Conservation (phyloP, 2,329 filamentous ascomycete genomes). For the Elsinoe necatrix region DNA sequence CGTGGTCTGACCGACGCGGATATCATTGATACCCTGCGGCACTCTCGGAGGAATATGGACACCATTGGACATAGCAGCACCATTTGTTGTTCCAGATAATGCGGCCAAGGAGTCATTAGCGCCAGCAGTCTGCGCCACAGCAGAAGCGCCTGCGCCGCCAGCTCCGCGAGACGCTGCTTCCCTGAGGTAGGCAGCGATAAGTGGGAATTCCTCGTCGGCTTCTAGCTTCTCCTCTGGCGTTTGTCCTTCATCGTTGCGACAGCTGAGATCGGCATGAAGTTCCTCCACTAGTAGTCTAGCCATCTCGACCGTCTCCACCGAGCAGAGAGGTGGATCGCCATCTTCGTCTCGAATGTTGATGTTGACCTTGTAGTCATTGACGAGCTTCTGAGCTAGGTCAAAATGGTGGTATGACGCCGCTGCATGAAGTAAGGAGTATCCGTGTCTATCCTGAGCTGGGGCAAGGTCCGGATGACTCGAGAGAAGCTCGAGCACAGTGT, state of each 20-base stretch:
- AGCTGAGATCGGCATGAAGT: slow-evolving; percentile 58
- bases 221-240: slow-evolving; percentile 75
- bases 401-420: slow-evolving; percentile 87
- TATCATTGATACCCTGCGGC: slow-evolving; percentile 60
- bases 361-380: slow-evolving; percentile 67
- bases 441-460: slow-evolving; percentile 73
- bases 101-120: slow-evolving; percentile 21
- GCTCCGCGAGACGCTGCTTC: slow-evolving; percentile 22
- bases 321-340: slow-evolving; percentile 87
- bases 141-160: slow-evolving; percentile 23
- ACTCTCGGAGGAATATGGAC: slow-evolving; percentile 49
- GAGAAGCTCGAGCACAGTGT: slow-evolving; percentile 65
- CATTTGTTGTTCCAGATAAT: slow-evolving; percentile 29
- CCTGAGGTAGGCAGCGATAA: slow-evolving; percentile 64
- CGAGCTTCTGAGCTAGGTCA: slow-evolving; percentile 65
- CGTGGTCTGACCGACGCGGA: slow-evolving; percentile 69
- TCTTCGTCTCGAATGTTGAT: slow-evolving; percentile 83
- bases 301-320: slow-evolving; percentile 71
- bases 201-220: slow-evolving; percentile 67
- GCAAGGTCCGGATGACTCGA: slow-evolving; percentile 67
- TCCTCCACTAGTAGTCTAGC: slow-evolving; percentile 77
- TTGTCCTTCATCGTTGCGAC: slow-evolving; percentile 64
- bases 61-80: slow-evolving; percentile 21
- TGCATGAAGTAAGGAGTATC: slow-evolving; percentile 90
- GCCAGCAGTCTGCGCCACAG: slow-evolving; percentile 25